phyloP scores from a whole-genome alignment of 2,329 filamentous ascomycete species.

The Neoscytalidium dimidiatum region DNA sequence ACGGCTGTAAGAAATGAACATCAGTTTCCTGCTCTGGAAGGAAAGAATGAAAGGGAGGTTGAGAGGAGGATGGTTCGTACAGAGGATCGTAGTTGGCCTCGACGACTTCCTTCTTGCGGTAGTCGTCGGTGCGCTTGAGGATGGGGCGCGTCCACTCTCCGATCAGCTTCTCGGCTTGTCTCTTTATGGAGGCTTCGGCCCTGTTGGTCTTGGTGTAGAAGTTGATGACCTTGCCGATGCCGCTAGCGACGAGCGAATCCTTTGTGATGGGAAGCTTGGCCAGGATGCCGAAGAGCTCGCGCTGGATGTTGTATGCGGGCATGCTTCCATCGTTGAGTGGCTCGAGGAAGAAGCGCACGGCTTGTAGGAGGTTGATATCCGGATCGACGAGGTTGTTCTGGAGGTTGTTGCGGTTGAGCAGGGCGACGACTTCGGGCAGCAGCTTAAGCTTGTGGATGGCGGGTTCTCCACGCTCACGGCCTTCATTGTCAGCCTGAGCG shows the following conservation, averaged over 20 bases:
- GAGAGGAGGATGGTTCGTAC: slow-evolving; percentile 35
- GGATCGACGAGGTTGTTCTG: slow-evolving; percentile 86
- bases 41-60: neutral
- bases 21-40: slow-evolving; percentile 25
- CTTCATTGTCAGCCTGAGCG: slow-evolving; percentile 81
- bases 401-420: slow-evolving; percentile 87
- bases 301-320: slow-evolving; percentile 96
- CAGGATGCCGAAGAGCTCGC: slow-evolving; percentile 84
- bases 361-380: slow-evolving; percentile 91
- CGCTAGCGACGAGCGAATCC: slow-evolving; percentile 83
- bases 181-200: slow-evolving; percentile 84
- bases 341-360: slow-evolving; percentile 96
- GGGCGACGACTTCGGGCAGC: slow-evolving; percentile 82
- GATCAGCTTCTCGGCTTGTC: slow-evolving; percentile 87
- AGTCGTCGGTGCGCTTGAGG: slow-evolving; percentile 89
- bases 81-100: slow-evolving; percentile 62
- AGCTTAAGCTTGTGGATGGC: slow-evolving; percentile 93
- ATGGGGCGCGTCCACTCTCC: slow-evolving; percentile 96
- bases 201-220: slow-evolving; percentile 97
- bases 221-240: slow-evolving; percentile 92
- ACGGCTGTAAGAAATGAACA: slow-evolving; percentile 25
- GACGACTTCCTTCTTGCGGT: slow-evolving; percentile 78
- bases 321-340: slow-evolving; percentile 91
- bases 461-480: slow-evolving; percentile 75
- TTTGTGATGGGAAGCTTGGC: slow-evolving; percentile 84